Evolutionary conservation across 345 rosid species (phyloP), one percentile per base, ranked within the genome.

Genomic region (Rhodamnia argentea): DNA sequence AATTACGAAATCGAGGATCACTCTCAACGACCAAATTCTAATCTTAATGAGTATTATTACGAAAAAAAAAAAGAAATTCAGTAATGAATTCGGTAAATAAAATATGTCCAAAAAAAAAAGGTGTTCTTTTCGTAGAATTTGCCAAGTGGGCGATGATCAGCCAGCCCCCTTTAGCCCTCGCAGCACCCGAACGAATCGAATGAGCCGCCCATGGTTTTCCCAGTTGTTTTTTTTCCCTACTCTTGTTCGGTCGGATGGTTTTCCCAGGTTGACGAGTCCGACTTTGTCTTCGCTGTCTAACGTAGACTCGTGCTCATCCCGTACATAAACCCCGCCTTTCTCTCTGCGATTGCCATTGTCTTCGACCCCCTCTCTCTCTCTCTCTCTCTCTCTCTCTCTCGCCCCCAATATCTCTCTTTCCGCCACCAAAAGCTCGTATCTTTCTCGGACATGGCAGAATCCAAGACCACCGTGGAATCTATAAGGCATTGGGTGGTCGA

Each of bases 401-500:
- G 9, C 51, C 12, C 51, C 51, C 2, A 50, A 50, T 51, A 11
- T n/a, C 86, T 85, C 52, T 22, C 58, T 20, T 9, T 16, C 6
- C 14, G 52, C 82, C 44, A 16, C 8, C 60, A 4, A 44, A 83
- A 44, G 3, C 84, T 55, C 11, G 40, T 18, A 0, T 37, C n/a
- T 82, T 70, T 51, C 18, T 14, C n/a, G 10, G 60, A 44, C 55
- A 84, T 97, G 98, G 93, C 93, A 76, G 99, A 97, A 32, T 83
- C 93, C 10, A 94, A 92, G 91, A 91, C 88, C 42, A 82, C 89
- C 64, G 24, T 96, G 15, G 94, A 94, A 83, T 91, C 98, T 26
- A 16, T 88, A 2, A 92, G 98, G 89, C 92, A 91, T 89, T 97
- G 99, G 99, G 86, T 97, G 86, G 89, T 90, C 24, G 95, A 96